Base-by-base conservation (phyloP, 1,284 basidiomycete species). In the Kalmanozyma brasiliensis region DNA sequence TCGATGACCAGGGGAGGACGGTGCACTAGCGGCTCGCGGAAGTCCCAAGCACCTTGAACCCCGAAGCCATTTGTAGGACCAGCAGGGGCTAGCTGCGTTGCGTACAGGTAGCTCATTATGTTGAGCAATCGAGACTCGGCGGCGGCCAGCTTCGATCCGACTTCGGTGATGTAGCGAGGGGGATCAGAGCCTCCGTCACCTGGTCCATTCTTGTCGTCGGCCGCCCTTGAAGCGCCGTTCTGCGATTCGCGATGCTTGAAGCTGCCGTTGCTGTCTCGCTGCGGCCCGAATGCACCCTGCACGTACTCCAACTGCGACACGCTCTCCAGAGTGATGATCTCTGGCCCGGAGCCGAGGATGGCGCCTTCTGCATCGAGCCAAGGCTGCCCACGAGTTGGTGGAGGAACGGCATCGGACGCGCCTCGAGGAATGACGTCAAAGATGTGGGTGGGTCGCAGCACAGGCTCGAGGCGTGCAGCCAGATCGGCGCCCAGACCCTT, bases 401-500 rank as follows among this genome's bases (percentile, higher is more conserved):
- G 40, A 9, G 48, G 60, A 0, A 52, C 52, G 7, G 49, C 36
- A 7, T 49, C 38, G 22, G 52, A 26, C 17, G 49, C 41, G 26
- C 53, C 48, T 19, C 52, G 44, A 13, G 61, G 56, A 22, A 68
- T 60, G 0, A 75, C 49, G 34, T 88, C 87, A 77, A 90, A 90
- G 22, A 91, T 84, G 68, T 88, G 85, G 0, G 88, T 88, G 0
- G 93, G 89, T 43, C 87, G 84, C 1, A 89, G 83, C 16, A 89
- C 83, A 2, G 85, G 86, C 77, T 93, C 89, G 42, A 97, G 88
- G 63, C 87, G 87, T 2, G 82, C 81, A 10, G 89, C 86, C 3
- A 98, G 84, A 72, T 96, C 92, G 17, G 89, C 89, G 2, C 95
- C 95, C 1, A 97, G 87, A 2, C 95, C 95, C 82, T 95, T 97